Percentiles rank a stretch among this genome's conserved stretches.
Conservation (phyloP, 129 eudicot genomes). For the Mikania micrantha region DNA sequence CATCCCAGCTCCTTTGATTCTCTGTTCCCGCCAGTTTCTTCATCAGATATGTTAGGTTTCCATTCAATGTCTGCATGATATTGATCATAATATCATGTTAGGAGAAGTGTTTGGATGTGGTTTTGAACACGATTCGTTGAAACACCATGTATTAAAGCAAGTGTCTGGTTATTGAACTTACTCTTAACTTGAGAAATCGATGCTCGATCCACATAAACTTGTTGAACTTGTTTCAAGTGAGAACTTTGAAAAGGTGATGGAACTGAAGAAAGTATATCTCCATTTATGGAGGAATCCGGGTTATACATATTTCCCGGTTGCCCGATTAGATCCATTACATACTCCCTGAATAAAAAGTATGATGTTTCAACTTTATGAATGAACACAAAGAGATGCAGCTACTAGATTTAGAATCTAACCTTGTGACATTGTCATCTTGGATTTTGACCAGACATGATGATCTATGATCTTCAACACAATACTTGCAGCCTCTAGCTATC, state of each 20-base stretch:
- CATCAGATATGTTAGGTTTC: conserved; percentile 12
- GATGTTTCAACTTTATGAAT: not conserved
- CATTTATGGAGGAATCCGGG: conserved; percentile 85
- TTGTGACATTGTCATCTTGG: conserved; percentile 52
- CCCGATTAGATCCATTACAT: conserved; percentile 81
- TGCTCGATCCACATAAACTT: conserved; percentile 36
- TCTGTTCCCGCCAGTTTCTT: conserved; percentile 13
- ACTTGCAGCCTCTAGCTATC: conserved; percentile 93
- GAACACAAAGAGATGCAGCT: not conserved
- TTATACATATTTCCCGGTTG: conserved; percentile 68
- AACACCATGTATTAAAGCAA: too few species aligned
- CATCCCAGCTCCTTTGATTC: conserved; percentile 26
- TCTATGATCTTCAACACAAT: conserved; percentile 71
- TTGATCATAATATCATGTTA: not conserved
- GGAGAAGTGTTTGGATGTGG: not conserved
- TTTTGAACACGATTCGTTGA: not conserved
- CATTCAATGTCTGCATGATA: conserved; percentile 31
- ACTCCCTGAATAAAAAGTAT: conserved; percentile 59
- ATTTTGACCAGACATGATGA: conserved; percentile 82
- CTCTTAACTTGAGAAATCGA: conserved; percentile 39
- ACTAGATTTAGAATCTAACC: conserved; percentile 34
- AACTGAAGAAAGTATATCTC: conserved; percentile 51
- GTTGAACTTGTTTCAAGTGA: conserved; percentile 57
- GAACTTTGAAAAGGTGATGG: conserved; percentile 89
- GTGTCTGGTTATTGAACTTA: conserved; percentile 4